Evolutionary conservation across 257 asterid genomes (phyloP), one percentile per base, ranked within the genome.

Genomic region (Scutellaria barbata): DNA sequence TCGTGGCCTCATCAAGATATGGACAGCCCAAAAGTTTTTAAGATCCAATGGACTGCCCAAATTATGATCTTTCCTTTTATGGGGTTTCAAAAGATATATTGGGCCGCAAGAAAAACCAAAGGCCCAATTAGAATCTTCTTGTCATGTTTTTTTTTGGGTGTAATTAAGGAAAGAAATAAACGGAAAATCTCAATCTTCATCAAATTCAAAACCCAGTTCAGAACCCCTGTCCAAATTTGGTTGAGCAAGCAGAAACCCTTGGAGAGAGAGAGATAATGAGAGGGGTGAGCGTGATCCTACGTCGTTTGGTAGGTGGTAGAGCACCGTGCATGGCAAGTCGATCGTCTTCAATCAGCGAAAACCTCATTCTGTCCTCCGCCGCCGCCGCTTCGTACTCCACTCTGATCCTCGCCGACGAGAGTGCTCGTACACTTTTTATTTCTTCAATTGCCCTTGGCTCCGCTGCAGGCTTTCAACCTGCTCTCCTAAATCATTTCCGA

Each of bases 321-420:
- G 71, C 72, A 4, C 55, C 77, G 39, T 62, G 69, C 61, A 5
- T 67, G n/a, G 81, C 82, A 17, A 46, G 82, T 41, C 77, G 83
- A 35, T 75, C 83, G 7, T 84, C 86, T 22, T 69, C 88, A 7
- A 76, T 86, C 37, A 52, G 65, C 41, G 88, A 87, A 46, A 78
- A 86, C 69, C 76, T 89, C 20, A 62, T 85, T 59, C 72, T 90
- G 41, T 88, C 96, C 58, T 78, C 96, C 40, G 89, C 85, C 3
- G 94, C 90, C 77, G 82, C 93, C 25, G 88, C 83, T 6, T 89
- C 98, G 0, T 88, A 77, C 81, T 82, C 88, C 48, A 79, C 92
- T 7, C 40, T 87, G 52, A 66, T 81, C 47, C 67, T 89, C 57
- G 74, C 87, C 75, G 94, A 92, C 18, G 82, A 76, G 42, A 33